phyloP scores from a whole-genome alignment of 345 rosid genomes.

The Anacardium occidentale region DNA sequence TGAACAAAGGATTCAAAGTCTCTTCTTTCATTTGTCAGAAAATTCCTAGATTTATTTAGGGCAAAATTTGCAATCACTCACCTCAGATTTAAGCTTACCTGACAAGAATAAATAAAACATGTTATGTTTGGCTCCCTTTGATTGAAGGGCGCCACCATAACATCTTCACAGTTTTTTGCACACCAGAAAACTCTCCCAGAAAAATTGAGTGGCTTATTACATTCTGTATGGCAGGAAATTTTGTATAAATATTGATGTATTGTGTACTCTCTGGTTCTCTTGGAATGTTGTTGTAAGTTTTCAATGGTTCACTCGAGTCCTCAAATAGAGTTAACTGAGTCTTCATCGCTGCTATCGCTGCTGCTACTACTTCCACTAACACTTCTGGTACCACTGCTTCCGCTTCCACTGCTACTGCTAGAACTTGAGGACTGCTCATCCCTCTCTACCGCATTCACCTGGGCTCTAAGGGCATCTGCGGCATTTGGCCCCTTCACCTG shows the following conservation, averaged over 20 bases:
- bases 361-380: slow-evolving; percentile 56
- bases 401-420: slow-evolving; percentile 72
- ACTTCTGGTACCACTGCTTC: slow-evolving; percentile 62
- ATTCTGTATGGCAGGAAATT: not conserved
- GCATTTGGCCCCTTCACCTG: slow-evolving; percentile 61
- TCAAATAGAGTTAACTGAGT: slow-evolving; percentile 61
- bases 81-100: not conserved
- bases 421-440: slow-evolving; percentile 47
- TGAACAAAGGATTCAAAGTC: not conserved
- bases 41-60: no score
- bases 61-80: no score
- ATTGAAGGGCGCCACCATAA: not conserved
- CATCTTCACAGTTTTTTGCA: slow-evolving; percentile 3
- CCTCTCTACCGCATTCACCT: slow-evolving; percentile 56
- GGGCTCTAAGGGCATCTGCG: slow-evolving; percentile 88
- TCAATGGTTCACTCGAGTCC: not conserved
- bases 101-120: not conserved
- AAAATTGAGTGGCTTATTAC: slow-evolving; percentile 5
- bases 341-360: slow-evolving; percentile 67
- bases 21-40: no score
- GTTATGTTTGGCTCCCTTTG: no score
- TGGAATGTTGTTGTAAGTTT: not conserved
- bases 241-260: not conserved
- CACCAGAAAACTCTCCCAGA: slow-evolving; percentile 1
- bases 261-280: not conserved